These are phyloP conservation scores for Eutrema yunnanense DNA, from an alignment of 345 rosid species.

Conservation along the genomic window DNA sequence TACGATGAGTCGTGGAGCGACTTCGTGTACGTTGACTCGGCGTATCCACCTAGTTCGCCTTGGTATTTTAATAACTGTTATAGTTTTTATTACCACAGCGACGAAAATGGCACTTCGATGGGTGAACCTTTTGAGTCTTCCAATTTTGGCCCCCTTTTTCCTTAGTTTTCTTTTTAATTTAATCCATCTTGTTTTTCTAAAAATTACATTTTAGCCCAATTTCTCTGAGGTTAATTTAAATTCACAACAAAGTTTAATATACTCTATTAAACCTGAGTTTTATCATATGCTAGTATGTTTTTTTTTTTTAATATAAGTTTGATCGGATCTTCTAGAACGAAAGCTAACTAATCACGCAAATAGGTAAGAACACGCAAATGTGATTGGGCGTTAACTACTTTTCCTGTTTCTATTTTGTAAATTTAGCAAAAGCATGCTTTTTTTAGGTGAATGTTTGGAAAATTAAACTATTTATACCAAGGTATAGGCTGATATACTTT, in stretches of 20 bases:
- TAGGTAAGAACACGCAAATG: not conserved
- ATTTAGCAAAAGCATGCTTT: not conserved
- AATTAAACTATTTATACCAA: not conserved
- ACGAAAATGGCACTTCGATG: constrained; percentile 29
- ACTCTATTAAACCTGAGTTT: constrained; percentile 1
- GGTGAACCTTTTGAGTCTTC: constrained; percentile 31
- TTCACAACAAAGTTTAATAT: constrained; percentile 8
- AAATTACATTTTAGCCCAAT: not conserved
- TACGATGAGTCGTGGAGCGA: constrained; percentile 46
- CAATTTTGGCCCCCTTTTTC: constrained; percentile 25
- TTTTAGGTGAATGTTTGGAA: not conserved
- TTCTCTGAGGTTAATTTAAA: not conserved
- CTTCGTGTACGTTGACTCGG: constrained; percentile 53
- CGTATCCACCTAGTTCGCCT: constrained; percentile 32
- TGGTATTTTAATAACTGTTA: constrained; percentile 32
- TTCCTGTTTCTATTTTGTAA: not conserved
- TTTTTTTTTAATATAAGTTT: not conserved
- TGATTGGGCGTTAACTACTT: not conserved
- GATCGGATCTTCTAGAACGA: not conserved
- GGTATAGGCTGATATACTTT: not conserved
- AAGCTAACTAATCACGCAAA: not conserved
- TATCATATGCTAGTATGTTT: not conserved
- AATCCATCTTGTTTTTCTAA: not conserved
- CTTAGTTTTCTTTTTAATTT: not conserved
- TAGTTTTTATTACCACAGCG: constrained; percentile 32